Evolutionary conservation across 345 rosid genomes (phyloP), one percentile per base, ranked within the genome.

Genomic region (Psidium guajava): DNA sequence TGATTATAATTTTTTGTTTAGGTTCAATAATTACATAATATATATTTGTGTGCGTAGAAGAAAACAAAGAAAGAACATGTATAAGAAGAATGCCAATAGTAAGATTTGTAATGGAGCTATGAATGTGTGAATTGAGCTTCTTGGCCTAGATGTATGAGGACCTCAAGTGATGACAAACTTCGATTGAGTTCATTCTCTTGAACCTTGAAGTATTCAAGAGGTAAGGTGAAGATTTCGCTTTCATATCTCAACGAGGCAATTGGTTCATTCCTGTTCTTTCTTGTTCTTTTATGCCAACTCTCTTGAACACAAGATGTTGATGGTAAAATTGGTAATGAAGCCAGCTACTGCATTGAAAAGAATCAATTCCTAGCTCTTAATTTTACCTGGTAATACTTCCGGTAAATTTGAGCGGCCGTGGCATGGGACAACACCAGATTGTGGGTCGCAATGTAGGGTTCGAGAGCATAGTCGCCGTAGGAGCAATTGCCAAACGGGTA

Each of bases 381-480:
- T 36, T 69, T 28, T 77, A 88, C 91, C 88, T 86, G 88, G 44
- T 89, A 89, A 64, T 88, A 83, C 5, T 56, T 80, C 58, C 87
- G 83, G 83, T 91, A 86, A 24, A 87, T 82, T 7, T 83, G 50
- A 75, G 83, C 86, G n/a, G 87, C 90, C 1, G 83, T 86, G n/a
- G 88, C 90, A 87, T 89, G 91, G n/a, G 91, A 83, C 6, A 91
- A 54, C 51, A 95, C 87, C 36, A 84, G 84, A 86, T 95, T 91
- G 86, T 95, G 96, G 12, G 93, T 91, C 14, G 87, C 96, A 56
- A 90, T 84, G 83, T 91, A 94, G 56, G 96, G 94, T 81, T 94
- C 95, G 18, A 84, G 87, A 49, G 86, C 85, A 0, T 95, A 94
- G 54, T 94, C 91, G 5, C 98, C 95, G 0, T 56, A 10, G 14